Evolutionary conservation across 2,329 filamentous ascomycete genomes (phyloP), one percentile per base, ranked within the genome.

Genomic region (Hypoxylon sp.): DNA sequence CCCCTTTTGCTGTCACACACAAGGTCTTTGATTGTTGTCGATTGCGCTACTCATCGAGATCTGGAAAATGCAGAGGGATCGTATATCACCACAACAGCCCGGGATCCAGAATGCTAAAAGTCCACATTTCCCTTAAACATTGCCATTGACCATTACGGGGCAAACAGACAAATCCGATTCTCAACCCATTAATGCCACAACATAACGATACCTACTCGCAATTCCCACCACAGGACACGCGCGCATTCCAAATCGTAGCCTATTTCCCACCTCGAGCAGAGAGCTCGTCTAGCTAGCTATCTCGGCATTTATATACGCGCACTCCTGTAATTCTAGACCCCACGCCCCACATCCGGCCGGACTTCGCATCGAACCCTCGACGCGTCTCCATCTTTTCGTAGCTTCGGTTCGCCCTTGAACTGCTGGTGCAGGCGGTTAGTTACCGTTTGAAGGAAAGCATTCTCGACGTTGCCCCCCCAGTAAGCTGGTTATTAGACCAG

Each of bases 401-500:
- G 63, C 50, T 61, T 54, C 59, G 51, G 49, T 44, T 38, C 20
- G n/a, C 38, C 33, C n/a, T 44, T 60, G 49, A 33, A 52, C 44
- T 61, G 44, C 48, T 61, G 40, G 52, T 53, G 32, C 45, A 56
- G 49, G 49, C 36, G 48, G 30, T 53, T 28, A 9, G 24, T 38
- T 55, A 40, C 36, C 28, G 26, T 28, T 14, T 38, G 51, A 64
- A 50, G 40, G 40, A 42, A 53, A 61, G 30, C 56, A 58, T 48
- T 30, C 22, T 53, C 54, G 45, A 46, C 36, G 33, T 26, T 55
- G 18, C 51, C 65, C 58, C 51, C 65, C 58, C 52, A 59, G 58
- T 55, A 69, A 59, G 59, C 68, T 69, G 74, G 75, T 76, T 76
- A 75, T 74, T 75, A 76, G 73, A 76, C 74, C 71, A 48, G 67